A percentile compares a stretch with the other conserved stretches of the same genome.
These are phyloP conservation scores for Patellifolia procumbens DNA, from an alignment of 179 eudicot species.

Conservation along the genomic window DNA sequence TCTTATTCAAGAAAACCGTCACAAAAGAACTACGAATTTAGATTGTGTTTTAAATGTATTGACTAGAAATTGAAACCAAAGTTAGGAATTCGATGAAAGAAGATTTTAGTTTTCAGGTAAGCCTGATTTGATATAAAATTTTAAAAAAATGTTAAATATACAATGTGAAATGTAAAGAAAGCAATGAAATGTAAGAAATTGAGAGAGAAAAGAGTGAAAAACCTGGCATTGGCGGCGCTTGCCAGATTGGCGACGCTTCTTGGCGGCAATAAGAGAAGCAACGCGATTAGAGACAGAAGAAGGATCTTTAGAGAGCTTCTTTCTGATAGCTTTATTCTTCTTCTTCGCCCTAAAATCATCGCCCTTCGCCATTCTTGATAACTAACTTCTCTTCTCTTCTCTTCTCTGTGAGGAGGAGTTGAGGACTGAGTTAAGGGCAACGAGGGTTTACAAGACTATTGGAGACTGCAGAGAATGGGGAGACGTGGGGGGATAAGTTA, in stretches of 20 bases:
- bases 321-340: conserved; percentile 56
- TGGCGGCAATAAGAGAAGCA: conserved; percentile 85
- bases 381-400: too few relatives aligned
- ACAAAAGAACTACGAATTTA: too few relatives aligned
- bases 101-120: too few relatives aligned
- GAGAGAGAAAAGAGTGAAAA: not conserved
- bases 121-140: not conserved
- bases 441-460: too few relatives aligned
- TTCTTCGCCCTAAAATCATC: conserved; percentile 55
- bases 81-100: too few relatives aligned
- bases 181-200: not conserved
- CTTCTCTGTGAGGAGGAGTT: too few relatives aligned
- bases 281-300: conserved; percentile 66
- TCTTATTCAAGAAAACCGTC: too few relatives aligned
- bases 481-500: too few relatives aligned
- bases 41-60: too few relatives aligned
- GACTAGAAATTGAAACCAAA: too few relatives aligned
- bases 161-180: not conserved
- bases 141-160: not conserved
- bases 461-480: too few relatives aligned
- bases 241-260: conserved; percentile 87
- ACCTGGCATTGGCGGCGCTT: conserved; percentile 90
- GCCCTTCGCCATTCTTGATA: conserved; percentile 60
- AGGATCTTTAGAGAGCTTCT: conserved; percentile 46
- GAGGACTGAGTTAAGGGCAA: too few relatives aligned